Evolutionary conservation across 2,329 filamentous ascomycete species (phyloP).

Genomic region (Colletotrichum zoysiae): DNA sequence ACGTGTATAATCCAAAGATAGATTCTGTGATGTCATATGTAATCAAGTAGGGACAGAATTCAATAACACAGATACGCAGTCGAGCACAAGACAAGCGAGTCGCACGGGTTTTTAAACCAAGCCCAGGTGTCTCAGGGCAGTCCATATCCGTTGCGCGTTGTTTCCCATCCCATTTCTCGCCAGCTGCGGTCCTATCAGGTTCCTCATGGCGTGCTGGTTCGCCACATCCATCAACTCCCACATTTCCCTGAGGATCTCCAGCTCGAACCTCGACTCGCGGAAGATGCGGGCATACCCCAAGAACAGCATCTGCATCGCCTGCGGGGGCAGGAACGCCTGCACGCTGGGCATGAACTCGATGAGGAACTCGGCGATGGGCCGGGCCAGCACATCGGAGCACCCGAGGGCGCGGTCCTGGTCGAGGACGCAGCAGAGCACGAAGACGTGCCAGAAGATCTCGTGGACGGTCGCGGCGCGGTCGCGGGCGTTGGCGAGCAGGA

Average conservation of each 20-base stretch:
- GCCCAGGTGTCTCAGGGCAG: slow-evolving; percentile 34
- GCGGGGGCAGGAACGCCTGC: slow-evolving; percentile 26
- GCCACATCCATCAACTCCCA: slow-evolving; percentile 37
- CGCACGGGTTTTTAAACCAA: not conserved
- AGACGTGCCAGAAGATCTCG: slow-evolving; percentile 39
- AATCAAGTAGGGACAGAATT: not conserved
- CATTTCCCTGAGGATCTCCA: slow-evolving; percentile 30
- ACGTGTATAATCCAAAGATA: not conserved
- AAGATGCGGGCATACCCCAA: slow-evolving; percentile 37
- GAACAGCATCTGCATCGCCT: slow-evolving; percentile 32
- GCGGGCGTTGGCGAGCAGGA: slow-evolving; percentile 29
- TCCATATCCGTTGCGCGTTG: slow-evolving; percentile 34
- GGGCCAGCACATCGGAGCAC: slow-evolving; percentile 46
- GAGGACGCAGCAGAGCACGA: slow-evolving; percentile 47
- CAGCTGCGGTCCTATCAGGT: slow-evolving; percentile 33
- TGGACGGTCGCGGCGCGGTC: slow-evolving; percentile 16
- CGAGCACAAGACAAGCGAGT: rapidly evolving
- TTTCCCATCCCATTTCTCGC: slow-evolving; percentile 22
- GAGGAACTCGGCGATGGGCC: slow-evolving; percentile 45
- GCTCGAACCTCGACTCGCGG: slow-evolving; percentile 25
- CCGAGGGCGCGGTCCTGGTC: slow-evolving; percentile 47
- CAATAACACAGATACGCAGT: too few species aligned
- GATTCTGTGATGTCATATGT: too few species aligned
- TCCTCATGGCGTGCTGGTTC: slow-evolving; percentile 22
- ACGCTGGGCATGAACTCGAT: slow-evolving; percentile 43